Conservation (phyloP, 1,139 yeast genomes). For the Candida mesenterica region DNA sequence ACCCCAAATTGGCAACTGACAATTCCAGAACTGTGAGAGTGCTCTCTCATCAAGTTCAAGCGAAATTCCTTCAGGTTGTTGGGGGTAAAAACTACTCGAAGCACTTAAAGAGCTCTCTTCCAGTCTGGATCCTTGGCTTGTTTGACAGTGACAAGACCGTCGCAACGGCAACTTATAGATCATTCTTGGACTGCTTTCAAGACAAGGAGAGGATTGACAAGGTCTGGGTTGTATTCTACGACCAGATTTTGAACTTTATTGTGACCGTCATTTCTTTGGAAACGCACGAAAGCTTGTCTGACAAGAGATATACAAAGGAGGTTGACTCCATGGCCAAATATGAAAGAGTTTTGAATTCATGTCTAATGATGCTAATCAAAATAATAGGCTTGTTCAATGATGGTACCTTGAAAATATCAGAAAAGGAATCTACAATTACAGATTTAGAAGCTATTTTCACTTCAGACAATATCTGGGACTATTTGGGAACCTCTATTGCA, state of each 20-base stretch:
- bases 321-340: conserved; percentile 72
- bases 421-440: conserved; percentile 17
- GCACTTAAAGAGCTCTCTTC: conserved; percentile 68
- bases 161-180: conserved; percentile 45
- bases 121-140: conserved; percentile 68
- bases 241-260: conserved; percentile 55
- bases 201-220: conserved; percentile 54
- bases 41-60: conserved; percentile 63
- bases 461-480: conserved; percentile 46
- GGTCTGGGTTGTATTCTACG: conserved; percentile 59
- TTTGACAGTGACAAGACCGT: conserved; percentile 70
- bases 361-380: conserved; percentile 50
- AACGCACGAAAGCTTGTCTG: conserved; percentile 63
- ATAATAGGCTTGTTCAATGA: conserved; percentile 26
- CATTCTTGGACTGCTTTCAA: conserved; percentile 56
- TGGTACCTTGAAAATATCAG: conserved; percentile 9
- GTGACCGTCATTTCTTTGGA: conserved; percentile 56
- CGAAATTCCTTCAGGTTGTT: conserved; percentile 43
- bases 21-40: conserved; percentile 63
- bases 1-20: conserved; percentile 75
- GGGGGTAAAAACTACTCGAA: conserved; percentile 62
- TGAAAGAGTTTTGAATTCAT: conserved; percentile 53
- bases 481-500: conserved; percentile 26
- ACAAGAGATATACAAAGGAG: conserved; percentile 65
- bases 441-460: conserved; percentile 24